phyloP scores from a whole-genome alignment of 1,284 basidiomycete species.

The Leccinum pachyderme region DNA sequence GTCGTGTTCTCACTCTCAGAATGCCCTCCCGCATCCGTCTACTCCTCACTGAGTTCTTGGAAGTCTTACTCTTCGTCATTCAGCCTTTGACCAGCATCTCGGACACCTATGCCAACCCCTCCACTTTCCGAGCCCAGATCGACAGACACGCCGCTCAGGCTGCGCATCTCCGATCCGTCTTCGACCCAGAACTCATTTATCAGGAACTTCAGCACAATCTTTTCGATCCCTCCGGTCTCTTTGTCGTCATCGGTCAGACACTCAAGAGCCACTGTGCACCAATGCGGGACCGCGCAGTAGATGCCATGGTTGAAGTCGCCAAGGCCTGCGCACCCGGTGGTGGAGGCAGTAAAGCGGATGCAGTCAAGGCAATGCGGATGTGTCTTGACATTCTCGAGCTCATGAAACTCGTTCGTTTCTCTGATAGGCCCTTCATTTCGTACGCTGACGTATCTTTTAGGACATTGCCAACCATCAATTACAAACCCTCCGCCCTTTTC shows the following conservation, averaged over 20 bases:
- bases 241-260: conserved; percentile 75
- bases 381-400: conserved; percentile 92
- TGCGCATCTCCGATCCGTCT: conserved; percentile 57
- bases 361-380: conserved; percentile 75
- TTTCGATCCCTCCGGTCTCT: conserved; percentile 83
- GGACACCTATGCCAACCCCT: conserved; percentile 52
- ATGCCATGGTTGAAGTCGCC: conserved; percentile 78
- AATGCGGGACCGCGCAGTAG: conserved; percentile 84
- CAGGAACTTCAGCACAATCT: conserved; percentile 76
- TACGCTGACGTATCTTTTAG: conserved; percentile 40
- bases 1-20: conserved; percentile 53
- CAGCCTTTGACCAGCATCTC: conserved; percentile 60
- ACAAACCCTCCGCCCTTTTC: conserved; percentile 81
- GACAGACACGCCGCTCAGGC: conserved; percentile 58
- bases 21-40: conserved; percentile 75
- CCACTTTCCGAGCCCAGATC: conserved; percentile 50
- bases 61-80: conserved; percentile 83
- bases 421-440: conserved; percentile 14
- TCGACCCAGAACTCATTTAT: conserved; percentile 74
- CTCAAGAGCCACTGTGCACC: conserved; percentile 92
- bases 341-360: conserved; percentile 56
- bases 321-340: conserved; percentile 54
- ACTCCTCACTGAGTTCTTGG: conserved; percentile 75
- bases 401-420: conserved; percentile 83
- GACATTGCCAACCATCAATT: conserved; percentile 96